phyloP scores from a whole-genome alignment of 306 rosid species.

The Medicago lupulina region DNA sequence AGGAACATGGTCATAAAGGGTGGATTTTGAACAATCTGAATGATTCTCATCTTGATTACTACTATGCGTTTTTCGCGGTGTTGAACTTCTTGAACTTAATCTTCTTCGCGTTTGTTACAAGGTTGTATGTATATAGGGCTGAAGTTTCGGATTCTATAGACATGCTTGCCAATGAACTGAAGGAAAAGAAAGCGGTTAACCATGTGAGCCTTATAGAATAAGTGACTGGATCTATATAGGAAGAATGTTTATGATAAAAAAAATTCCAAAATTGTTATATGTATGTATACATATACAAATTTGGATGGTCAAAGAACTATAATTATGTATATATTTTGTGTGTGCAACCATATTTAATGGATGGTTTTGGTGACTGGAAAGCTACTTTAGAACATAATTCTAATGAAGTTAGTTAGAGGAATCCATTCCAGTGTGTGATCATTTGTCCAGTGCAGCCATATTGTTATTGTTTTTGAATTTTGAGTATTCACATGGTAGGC shows the following conservation, averaged over 20 bases:
- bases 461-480: background rate
- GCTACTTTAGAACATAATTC: background rate
- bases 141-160: constrained; percentile 81
- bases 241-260: background rate
- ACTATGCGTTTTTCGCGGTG: constrained; percentile 65
- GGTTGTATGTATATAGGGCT: constrained; percentile 70
- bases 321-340: background rate
- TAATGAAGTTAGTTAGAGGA: background rate
- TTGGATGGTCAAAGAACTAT: background rate
- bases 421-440: background rate
- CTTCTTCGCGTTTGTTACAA: constrained; percentile 54
- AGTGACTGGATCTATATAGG: constrained; percentile 7
- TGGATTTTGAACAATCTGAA: constrained; percentile 83
- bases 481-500: background rate
- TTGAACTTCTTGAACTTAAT: constrained; percentile 62
- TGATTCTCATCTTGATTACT: constrained; percentile 72
- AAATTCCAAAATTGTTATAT: background rate
- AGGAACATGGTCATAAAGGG: constrained; percentile 53
- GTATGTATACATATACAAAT: constrained; percentile 4
- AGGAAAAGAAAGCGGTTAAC: constrained; percentile 46
- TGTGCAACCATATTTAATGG: background rate
- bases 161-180: constrained; percentile 67
- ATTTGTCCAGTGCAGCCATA: background rate
- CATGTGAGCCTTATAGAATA: constrained; percentile 40
- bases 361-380: no score